Conservation (phyloP, 2,329 filamentous ascomycete genomes). For the Taxawa tesnikishii region DNA sequence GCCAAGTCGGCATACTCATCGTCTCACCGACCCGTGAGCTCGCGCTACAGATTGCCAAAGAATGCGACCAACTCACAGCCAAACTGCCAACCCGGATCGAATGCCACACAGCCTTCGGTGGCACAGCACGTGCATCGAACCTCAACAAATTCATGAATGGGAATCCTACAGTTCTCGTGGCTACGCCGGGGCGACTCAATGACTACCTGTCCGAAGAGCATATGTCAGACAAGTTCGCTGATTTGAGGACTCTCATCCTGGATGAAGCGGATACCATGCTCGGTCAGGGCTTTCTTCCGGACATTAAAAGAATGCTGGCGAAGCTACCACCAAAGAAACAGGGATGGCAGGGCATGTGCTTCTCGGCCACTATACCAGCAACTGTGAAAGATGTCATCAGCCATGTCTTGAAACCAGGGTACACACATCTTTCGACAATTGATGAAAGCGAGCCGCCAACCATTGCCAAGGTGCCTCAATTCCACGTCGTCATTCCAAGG, state of each 20-base stretch:
- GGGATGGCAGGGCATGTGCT: constrained; percentile 39
- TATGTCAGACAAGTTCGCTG: constrained; percentile 31
- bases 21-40: constrained; percentile 66
- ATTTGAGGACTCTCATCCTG: constrained; percentile 32
- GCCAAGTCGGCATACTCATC: constrained; percentile 77
- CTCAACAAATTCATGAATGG: constrained; percentile 53
- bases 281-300: constrained; percentile 40
- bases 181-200: constrained; percentile 72
- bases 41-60: constrained; percentile 51
- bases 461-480: constrained; percentile 37
- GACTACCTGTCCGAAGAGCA: constrained; percentile 66
- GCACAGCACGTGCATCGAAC: constrained; percentile 68
- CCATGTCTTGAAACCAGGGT: constrained; percentile 29
- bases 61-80: constrained; percentile 79
- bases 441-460: constrained; percentile 32
- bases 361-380: constrained; percentile 32
- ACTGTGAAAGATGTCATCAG: constrained; percentile 32
- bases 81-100: constrained; percentile 68
- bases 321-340: constrained; percentile 36
- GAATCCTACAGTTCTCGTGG: constrained; percentile 79
- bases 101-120: constrained; percentile 57
- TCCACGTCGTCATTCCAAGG: constrained; percentile 24
- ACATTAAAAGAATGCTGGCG: constrained; percentile 38
- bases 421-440: constrained; percentile 30
- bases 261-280: constrained; percentile 81